These are phyloP conservation scores for Areca catechu DNA, from an alignment of 176 grass and related monocot genomes.

Conservation along the genomic window DNA sequence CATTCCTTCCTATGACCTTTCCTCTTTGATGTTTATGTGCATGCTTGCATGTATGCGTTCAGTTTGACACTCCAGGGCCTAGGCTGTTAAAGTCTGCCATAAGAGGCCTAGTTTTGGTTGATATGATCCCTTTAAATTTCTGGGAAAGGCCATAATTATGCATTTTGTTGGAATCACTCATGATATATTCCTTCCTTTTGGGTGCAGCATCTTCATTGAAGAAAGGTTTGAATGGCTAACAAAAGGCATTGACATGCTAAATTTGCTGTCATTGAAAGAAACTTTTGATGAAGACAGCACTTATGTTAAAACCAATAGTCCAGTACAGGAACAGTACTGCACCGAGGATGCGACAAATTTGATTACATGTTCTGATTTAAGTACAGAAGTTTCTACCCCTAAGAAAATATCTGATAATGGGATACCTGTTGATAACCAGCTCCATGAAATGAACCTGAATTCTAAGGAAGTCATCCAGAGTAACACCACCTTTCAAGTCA, in stretches of 20 bases:
- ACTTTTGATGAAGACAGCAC: slow-evolving; percentile 36
- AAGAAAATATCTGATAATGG: slow-evolving; percentile 26
- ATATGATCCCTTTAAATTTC: slow-evolving; percentile 16
- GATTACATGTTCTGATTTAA: slow-evolving; percentile 37
- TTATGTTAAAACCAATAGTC: slow-evolving; percentile 31
- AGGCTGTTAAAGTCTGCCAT: too few species aligned
- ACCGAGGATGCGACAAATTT: slow-evolving; percentile 21
- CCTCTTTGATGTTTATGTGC: too few species aligned
- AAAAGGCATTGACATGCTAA: slow-evolving; percentile 69
- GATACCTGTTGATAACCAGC: slow-evolving; percentile 19
- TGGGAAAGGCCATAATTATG: neutral
- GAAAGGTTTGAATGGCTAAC: slow-evolving; percentile 87
- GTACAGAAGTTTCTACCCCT: slow-evolving; percentile 20
- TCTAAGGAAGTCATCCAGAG: slow-evolving; percentile 17
- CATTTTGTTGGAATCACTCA: too few species aligned
- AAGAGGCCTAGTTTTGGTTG: neutral
- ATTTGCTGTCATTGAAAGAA: slow-evolving; percentile 60
- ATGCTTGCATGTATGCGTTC: too few species aligned
- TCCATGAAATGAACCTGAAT: slow-evolving; percentile 26
- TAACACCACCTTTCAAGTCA: slow-evolving; percentile 19
- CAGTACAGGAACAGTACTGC: slow-evolving; percentile 24
- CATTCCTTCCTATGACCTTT: too few species aligned
- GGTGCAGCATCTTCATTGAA: slow-evolving; percentile 77
- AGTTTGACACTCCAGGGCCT: too few species aligned
- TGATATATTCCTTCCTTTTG: too few species aligned